Conservation (phyloP, 2,329 filamentous ascomycete genomes). For the Colletotrichum tropicale region DNA sequence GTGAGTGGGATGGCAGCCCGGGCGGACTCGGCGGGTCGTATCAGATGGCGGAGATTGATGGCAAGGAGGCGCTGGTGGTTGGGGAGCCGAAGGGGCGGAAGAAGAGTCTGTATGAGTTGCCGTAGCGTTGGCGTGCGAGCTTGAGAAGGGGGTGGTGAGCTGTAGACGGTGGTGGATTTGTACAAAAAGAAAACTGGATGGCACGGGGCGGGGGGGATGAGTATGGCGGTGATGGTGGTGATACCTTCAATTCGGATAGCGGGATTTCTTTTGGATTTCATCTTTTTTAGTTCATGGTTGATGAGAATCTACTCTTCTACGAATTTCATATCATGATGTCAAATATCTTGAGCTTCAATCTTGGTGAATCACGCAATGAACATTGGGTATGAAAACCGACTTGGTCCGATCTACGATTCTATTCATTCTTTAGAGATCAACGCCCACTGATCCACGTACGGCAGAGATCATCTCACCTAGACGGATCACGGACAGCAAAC, state of each 20-base stretch:
- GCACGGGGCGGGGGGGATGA: background rate
- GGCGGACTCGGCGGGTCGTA: background rate
- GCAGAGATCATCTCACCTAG: background rate
- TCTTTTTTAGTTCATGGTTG: background rate
- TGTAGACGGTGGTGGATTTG: background rate
- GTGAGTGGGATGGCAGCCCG: constrained; percentile 9
- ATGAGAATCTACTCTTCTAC: constrained; percentile 4
- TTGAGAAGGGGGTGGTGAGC: background rate
- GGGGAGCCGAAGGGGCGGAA: background rate
- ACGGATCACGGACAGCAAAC: background rate
- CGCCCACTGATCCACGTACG: background rate
- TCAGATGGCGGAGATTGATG: constrained; percentile 16
- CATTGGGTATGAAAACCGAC: background rate
- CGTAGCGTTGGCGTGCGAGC: background rate
- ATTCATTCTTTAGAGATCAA: background rate
- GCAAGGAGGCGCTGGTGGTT: constrained; percentile 5
- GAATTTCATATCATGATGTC: background rate
- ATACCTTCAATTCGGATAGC: constrained; percentile 8
- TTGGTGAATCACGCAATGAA: background rate
- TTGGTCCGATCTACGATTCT: background rate
- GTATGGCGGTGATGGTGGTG: background rate
- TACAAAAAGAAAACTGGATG: background rate
- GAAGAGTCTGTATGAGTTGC: constrained; percentile 17
- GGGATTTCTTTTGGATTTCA: background rate
- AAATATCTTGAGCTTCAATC: background rate